Conservation (phyloP, 148 eudicot species). For the Chenopodium album region DNA sequence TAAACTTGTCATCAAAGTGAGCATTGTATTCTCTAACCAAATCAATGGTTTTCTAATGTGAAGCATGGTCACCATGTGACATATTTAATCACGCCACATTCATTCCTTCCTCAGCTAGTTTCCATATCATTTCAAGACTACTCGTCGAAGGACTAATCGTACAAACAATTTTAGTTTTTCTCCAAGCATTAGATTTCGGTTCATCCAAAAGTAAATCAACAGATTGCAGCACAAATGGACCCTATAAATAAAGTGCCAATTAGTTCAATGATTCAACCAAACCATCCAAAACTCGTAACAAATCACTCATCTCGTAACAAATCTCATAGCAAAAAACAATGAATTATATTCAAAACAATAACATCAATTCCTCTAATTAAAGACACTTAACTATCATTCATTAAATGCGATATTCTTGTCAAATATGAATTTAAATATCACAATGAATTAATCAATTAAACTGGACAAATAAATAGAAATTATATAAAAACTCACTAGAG, state of each 20-base stretch:
- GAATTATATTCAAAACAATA: too few species aligned
- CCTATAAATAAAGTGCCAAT: constrained; percentile 11
- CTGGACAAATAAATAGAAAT: not conserved
- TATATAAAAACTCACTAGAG: constrained; percentile 27
- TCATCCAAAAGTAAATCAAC: constrained; percentile 30
- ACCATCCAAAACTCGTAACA: not conserved
- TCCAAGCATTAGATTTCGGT: constrained; percentile 32
- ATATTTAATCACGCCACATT: constrained; percentile 95
- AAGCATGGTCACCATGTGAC: constrained; percentile 97
- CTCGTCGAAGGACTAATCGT: constrained; percentile 95
- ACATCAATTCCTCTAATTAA: too few species aligned
- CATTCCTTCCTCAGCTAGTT: constrained; percentile 91
- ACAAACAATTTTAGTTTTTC: constrained; percentile 94
- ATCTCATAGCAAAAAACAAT: too few species aligned
- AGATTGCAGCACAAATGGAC: constrained; percentile 47
- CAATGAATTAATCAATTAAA: not conserved
- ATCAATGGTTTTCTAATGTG: constrained; percentile 93
- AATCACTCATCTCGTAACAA: not conserved
- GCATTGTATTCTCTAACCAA: constrained; percentile 89
- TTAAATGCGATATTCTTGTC: too few species aligned
- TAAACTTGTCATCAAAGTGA: constrained; percentile 80
- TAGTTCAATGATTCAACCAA: constrained; percentile 19
- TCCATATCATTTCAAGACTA: constrained; percentile 97
- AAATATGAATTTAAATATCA: too few species aligned
- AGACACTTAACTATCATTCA: too few species aligned